Base-by-base conservation (phyloP, 441 rosid genomes). In the Populus hybrid region DNA sequence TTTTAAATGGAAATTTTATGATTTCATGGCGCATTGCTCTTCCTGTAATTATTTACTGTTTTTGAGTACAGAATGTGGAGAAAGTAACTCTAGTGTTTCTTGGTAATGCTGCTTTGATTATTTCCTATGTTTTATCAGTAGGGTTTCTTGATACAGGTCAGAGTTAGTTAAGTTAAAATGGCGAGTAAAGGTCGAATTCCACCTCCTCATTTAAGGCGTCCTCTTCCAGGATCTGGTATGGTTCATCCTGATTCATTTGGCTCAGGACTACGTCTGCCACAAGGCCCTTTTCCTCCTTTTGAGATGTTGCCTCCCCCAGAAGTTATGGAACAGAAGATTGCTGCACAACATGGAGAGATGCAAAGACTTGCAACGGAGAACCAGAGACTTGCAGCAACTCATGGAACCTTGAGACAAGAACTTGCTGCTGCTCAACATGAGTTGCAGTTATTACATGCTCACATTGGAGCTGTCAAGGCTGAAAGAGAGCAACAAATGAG, bases 341-440 rank as follows among this genome's bases (percentile, higher is more conserved):
- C 90, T 74, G 85, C 91, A 16, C 99, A 96, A 69, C 95, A 93
- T 32, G 85, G 81, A 77, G 98, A 94, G 88, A 91, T 94, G 90
- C 97, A 94, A 80, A 88, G 88, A 78, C 95, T 96, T 73, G 99
- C 91, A 9, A 88, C 92, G 4, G 98, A 94, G 86, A 96, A 96
- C 79, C 95, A 93, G 86, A 87, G 99, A 78, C 90, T 96, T 46
- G 98, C 92, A 69, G 88, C 88, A 16, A 90, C 98, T 0, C 97
- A 96, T 26, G 93, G 92, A 73, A 87, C 81, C 71, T 80, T 92
- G 80, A 88, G 99, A 70, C 95, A 93, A 68, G 99, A 91, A 77
- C 91, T 93, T 82, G 97, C 93, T 67, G 91, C 93, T 5, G 94
- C 99, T 0, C 95, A 96, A 82, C 98, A 93, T 78, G 98, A 96